Evolutionary conservation across 225 moss, liverwort and hornwort species (phyloP).

Genomic region (Polytrichum formosum): DNA sequence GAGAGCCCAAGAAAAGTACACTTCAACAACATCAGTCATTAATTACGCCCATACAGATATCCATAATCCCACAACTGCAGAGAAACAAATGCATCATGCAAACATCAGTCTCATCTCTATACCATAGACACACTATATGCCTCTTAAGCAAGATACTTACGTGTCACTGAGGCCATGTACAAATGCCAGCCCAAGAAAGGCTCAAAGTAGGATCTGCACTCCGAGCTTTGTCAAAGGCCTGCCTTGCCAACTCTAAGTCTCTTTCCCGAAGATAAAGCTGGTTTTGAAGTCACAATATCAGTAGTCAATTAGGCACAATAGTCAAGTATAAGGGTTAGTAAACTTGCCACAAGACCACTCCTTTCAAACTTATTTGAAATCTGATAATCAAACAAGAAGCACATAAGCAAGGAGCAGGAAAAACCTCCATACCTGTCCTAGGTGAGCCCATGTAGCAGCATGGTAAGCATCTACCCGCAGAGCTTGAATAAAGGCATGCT

Average conservation of each 20-base stretch:
- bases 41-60: slow-evolving; percentile 5
- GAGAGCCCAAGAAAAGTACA: no score
- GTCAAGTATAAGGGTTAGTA: background rate
- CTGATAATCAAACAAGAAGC: background rate
- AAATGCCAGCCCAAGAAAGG: slow-evolving; percentile 95
- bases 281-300: background rate
- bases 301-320: slow-evolving; percentile 5
- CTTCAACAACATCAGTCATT: slow-evolving; percentile 6
- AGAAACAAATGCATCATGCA: no score
- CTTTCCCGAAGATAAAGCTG: slow-evolving; percentile 94
- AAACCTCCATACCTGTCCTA: slow-evolving; percentile 63
- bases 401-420: background rate
- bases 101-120: no score
- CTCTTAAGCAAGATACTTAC: slow-evolving; percentile 20
- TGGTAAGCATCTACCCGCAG: slow-evolving; percentile 92
- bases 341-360: background rate
- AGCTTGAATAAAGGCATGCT: slow-evolving; percentile 94
- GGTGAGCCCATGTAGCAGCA: slow-evolving; percentile 86
- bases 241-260: slow-evolving; percentile 72
- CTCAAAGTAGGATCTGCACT: slow-evolving; percentile 80
- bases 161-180: slow-evolving; percentile 68
- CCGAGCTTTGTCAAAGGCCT: slow-evolving; percentile 91
- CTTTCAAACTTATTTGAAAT: background rate
- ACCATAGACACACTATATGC: background rate
- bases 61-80: no score